Conservation (phyloP, 805 yeast genomes). For the Candida nitratophila region DNA sequence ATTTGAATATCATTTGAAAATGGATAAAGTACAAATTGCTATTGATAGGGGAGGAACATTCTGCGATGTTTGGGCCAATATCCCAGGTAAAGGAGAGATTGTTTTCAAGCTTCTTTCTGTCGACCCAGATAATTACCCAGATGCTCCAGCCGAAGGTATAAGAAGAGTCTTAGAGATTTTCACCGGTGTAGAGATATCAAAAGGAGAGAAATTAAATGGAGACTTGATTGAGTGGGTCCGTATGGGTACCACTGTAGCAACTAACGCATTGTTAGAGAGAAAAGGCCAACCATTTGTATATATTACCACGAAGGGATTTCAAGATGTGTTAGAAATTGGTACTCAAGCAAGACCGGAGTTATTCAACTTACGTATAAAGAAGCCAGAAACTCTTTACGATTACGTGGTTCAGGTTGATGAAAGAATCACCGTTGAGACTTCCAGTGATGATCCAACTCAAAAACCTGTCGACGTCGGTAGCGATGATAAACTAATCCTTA, state of each 20-base stretch:
- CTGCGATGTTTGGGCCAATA: conserved; percentile 39
- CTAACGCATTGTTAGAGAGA: conserved; percentile 16
- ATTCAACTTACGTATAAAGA: conserved; percentile 11
- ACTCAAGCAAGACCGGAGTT: conserved; percentile 23
- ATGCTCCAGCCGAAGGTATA: conserved; percentile 22
- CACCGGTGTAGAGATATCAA: conserved; percentile 10
- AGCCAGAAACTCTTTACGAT: conserved; percentile 12
- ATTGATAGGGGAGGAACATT: conserved; percentile 35
- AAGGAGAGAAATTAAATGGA: conserved; percentile 12
- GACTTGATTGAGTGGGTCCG: conserved; percentile 15
- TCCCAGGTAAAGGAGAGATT: conserved; percentile 32
- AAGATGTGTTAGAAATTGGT: conserved; percentile 25
- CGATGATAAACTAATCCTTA: conserved; percentile 7
- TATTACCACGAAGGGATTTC: conserved; percentile 23
- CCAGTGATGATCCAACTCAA: conserved; percentile 18
- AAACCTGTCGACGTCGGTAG: conserved; percentile 11
- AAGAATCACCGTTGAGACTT: conserved; percentile 17
- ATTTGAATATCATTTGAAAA: too few relatives aligned
- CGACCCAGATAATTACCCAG: conserved; percentile 18
- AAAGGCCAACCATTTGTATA: conserved; percentile 14
- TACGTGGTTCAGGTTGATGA: conserved; percentile 14
- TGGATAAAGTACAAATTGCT: conserved; percentile 3
- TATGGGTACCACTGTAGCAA: conserved; percentile 22
- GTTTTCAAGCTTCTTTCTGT: conserved; percentile 23
- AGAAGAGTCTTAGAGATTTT: conserved; percentile 14